Percentiles rank a stretch among this genome's conserved stretches.
Conservation (phyloP, 140 eudicot species). For the Ambrosia hybrid region DNA sequence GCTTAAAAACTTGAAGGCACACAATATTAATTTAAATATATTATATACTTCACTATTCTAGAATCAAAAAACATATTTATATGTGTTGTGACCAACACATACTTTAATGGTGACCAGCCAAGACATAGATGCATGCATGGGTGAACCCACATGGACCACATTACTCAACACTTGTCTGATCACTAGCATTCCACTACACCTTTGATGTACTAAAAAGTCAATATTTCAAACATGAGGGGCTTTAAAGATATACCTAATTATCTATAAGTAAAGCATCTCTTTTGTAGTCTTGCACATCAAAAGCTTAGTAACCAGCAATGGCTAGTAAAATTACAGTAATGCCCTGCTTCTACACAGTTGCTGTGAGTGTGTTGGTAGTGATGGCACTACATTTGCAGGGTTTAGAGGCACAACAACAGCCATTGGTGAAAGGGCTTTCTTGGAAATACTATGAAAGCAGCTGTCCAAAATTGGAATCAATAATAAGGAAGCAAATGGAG, state of each 20-base stretch:
- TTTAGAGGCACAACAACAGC: constrained; percentile 31
- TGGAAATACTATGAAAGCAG: constrained; percentile 36
- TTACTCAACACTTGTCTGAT: constrained; percentile 2
- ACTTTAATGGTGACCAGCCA: background rate
- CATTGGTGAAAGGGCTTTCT: constrained; percentile 44
- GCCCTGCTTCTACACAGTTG: constrained; percentile 27
- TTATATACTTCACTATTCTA: background rate
- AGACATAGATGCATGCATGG: constrained; percentile 5
- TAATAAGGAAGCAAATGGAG: constrained; percentile 40
- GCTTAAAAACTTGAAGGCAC: too few species aligned
- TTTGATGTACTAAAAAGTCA: constrained; percentile 9
- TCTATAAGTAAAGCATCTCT: constrained; percentile 24
- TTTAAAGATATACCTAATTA: background rate
- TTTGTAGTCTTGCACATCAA: background rate
- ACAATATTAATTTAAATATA: too few species aligned
- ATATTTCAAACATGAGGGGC: constrained; percentile 12
- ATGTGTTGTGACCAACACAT: background rate
- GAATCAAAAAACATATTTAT: background rate
- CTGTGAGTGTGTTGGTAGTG: constrained; percentile 13
- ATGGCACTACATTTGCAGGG: constrained; percentile 29
- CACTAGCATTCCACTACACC: constrained; percentile 6
- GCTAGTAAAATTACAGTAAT: constrained; percentile 20
- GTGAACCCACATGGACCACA: constrained; percentile 16
- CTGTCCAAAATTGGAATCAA: constrained; percentile 50
- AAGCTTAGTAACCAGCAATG: constrained; percentile 18